Conservation (phyloP, 176 grass and related monocot species). For the Rhynchospora pubera region DNA sequence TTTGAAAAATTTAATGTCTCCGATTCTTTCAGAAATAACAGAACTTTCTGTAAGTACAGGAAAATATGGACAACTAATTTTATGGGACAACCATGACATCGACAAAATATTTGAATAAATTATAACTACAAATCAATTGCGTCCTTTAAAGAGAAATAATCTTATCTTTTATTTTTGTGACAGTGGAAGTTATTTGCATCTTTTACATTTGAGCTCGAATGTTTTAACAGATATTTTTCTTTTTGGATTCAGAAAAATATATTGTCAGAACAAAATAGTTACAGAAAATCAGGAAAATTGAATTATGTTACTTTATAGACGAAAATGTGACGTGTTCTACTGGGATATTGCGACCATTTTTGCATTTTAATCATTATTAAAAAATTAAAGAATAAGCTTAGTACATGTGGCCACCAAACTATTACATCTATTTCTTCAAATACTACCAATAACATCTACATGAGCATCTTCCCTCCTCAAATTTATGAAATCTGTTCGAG, state of each 20-base stretch:
- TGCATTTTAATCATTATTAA: background rate
- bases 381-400: background rate
- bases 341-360: background rate
- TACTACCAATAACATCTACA: constrained; percentile 74
- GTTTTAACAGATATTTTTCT: too few species aligned
- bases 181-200: too few species aligned
- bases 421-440: background rate
- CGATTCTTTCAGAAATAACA: too few species aligned
- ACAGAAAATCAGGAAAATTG: too few species aligned
- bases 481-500: constrained; percentile 69
- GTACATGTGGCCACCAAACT: background rate
- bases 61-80: too few species aligned
- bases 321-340: background rate
- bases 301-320: background rate
- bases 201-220: too few species aligned
- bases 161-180: too few species aligned
- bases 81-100: too few species aligned
- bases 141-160: background rate
- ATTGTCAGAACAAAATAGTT: too few species aligned
- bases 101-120: background rate
- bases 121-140: background rate
- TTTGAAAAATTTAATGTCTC: background rate
- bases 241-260: too few species aligned
- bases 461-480: constrained; percentile 66
- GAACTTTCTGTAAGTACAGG: too few species aligned